phyloP scores from a whole-genome alignment of 192 early-diverging fungal genomes.

The Umbelopsis sp. region DNA sequence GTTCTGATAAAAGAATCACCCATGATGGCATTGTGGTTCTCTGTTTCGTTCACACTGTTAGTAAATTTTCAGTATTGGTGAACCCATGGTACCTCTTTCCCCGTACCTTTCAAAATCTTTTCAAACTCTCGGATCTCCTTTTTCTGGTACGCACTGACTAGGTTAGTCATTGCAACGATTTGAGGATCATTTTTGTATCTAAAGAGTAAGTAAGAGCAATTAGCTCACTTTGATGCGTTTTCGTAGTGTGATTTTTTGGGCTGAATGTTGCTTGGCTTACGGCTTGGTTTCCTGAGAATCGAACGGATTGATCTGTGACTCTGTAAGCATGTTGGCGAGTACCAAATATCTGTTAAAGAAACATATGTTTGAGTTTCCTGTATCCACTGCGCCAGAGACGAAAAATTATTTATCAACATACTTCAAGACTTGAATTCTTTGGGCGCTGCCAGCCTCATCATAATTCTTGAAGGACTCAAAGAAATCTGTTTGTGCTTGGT shows the following conservation, averaged over 20 bases:
- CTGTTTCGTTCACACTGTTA: conserved; percentile 27
- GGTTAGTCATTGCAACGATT: conserved; percentile 91
- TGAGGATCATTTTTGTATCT: conserved; percentile 90
- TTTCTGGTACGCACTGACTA: conserved; percentile 89
- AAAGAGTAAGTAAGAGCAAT: conserved; percentile 2
- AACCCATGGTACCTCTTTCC: neutral
- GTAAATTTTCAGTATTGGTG: neutral
- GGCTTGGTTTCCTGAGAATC: conserved; percentile 97
- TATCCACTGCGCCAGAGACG: no score
- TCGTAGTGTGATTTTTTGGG: neutral
- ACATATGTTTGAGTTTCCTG: no score
- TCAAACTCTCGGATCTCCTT: conserved; percentile 90
- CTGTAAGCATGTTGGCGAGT: conserved; percentile 94
- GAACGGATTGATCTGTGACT: conserved; percentile 94
- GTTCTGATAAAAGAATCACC: conserved; percentile 87
- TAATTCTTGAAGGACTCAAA: conserved; percentile 99
- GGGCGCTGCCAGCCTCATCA: conserved; percentile 93
- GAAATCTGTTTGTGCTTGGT: conserved; percentile 89
- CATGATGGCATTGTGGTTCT: conserved; percentile 77
- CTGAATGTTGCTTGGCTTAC: conserved; percentile 39
- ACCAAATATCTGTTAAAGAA: conserved; percentile 71
- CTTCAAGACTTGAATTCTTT: conserved; percentile 92
- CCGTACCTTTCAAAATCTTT: conserved; percentile 67
- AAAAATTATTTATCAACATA: conserved; percentile 43
- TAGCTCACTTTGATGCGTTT: neutral